Evolutionary conservation across 768 basidiomycete genomes (phyloP).

Genomic region (Boletus vinaceobasis): DNA sequence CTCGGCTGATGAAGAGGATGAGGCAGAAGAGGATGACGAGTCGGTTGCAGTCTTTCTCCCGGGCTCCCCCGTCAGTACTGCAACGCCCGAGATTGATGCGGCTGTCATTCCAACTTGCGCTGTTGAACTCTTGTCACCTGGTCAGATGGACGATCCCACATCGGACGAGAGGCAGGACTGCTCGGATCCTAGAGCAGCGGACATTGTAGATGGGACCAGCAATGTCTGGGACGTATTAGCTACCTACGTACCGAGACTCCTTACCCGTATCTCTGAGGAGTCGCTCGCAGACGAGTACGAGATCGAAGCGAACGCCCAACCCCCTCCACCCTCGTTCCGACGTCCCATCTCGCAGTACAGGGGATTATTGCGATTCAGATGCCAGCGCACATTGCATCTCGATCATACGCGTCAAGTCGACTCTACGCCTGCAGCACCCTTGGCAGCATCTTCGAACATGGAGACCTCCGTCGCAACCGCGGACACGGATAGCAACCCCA

Average conservation of each 20-base stretch:
- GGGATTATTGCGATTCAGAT: neutral
- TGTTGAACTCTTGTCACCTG: neutral
- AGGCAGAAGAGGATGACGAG: neutral
- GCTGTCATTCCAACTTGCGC: neutral
- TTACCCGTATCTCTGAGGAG: constrained; percentile 9
- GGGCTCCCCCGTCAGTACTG: neutral
- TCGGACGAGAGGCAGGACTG: neutral
- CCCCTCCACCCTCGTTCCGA: constrained; percentile 4
- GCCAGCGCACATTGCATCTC: neutral
- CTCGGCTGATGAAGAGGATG: constrained; percentile 6
- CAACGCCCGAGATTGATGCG: neutral
- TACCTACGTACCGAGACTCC: neutral
- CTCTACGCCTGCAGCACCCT: neutral
- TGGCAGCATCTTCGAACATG: neutral
- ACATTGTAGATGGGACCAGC: neutral
- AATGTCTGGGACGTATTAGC: constrained; percentile 1
- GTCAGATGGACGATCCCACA: neutral
- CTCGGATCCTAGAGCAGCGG: neutral
- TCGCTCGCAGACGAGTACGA: constrained; percentile 2
- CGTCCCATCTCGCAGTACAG: neutral
- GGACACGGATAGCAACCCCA: neutral
- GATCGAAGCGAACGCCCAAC: neutral
- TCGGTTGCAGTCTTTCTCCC: neutral
- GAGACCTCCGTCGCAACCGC: neutral
- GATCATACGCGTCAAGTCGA: neutral